Conservation (phyloP, 441 rosid species). For the Rhodomyrtus psidioides region DNA sequence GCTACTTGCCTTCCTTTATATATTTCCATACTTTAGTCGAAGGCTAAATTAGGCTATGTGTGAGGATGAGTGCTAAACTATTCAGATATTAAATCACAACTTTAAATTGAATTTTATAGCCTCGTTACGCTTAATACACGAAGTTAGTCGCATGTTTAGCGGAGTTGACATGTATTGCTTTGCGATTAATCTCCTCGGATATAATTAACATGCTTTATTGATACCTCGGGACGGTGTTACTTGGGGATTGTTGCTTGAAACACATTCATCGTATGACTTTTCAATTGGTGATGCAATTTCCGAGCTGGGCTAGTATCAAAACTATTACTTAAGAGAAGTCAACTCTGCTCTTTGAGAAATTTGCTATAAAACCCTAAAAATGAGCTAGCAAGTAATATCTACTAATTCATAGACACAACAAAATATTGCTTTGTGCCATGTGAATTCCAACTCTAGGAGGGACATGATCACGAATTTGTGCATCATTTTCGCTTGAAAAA, state of each 20-base stretch:
- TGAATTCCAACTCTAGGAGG: background rate
- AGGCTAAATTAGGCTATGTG: too few relatives aligned
- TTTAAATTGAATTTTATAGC: background rate
- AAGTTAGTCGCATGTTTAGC: background rate
- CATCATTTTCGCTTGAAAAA: background rate
- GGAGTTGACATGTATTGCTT: background rate
- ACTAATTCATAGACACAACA: background rate
- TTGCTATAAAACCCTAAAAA: too few relatives aligned
- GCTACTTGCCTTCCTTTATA: too few relatives aligned
- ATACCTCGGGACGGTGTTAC: background rate
- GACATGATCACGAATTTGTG: background rate
- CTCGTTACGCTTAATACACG: background rate
- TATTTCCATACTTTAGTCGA: too few relatives aligned
- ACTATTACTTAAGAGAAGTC: background rate
- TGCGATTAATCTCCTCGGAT: background rate
- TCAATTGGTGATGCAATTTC: background rate
- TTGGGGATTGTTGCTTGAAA: background rate
- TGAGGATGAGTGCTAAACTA: background rate
- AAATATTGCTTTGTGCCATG: background rate
- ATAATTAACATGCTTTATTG: background rate
- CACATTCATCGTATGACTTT: background rate
- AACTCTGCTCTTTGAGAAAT: background rate
- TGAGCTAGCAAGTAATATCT: background rate
- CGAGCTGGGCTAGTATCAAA: background rate
- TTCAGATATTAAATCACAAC: background rate